Evolutionary conservation across 1,139 yeast genomes (phyloP).

Genomic region (Lodderomyces theae): DNA sequence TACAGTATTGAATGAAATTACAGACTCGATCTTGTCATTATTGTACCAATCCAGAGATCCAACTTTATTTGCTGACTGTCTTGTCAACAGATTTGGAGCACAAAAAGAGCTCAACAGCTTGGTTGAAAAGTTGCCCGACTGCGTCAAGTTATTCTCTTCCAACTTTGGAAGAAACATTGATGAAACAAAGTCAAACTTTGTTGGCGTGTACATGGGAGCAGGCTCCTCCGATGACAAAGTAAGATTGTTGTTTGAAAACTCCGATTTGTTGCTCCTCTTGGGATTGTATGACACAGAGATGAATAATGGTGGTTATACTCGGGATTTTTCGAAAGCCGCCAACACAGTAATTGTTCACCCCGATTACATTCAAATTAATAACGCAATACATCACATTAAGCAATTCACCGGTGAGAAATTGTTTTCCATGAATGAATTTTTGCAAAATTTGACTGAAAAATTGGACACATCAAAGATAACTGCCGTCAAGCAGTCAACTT

Average conservation of each 20-base stretch:
- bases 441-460: slow-evolving; percentile 14
- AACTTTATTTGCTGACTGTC: slow-evolving; percentile 62
- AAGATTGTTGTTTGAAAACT: slow-evolving; percentile 29
- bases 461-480: slow-evolving; percentile 8
- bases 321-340: slow-evolving; percentile 21
- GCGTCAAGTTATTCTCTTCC: slow-evolving; percentile 29
- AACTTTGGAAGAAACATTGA: slow-evolving; percentile 56
- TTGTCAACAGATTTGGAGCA: slow-evolving; percentile 55
- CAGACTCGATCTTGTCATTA: slow-evolving; percentile 44
- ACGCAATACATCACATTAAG: slow-evolving; percentile 22
- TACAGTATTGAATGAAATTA: slow-evolving; percentile 34
- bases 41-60: slow-evolving; percentile 57
- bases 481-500: slow-evolving; percentile 4
- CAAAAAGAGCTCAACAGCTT: slow-evolving; percentile 42
- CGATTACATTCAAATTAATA: slow-evolving; percentile 32
- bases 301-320: slow-evolving; percentile 46
- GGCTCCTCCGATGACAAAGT: slow-evolving; percentile 21
- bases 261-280: slow-evolving; percentile 50
- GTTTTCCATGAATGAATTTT: slow-evolving; percentile 23
- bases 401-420: slow-evolving; percentile 19
- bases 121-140: slow-evolving; percentile 33
- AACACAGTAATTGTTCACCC: slow-evolving; percentile 32
- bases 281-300: slow-evolving; percentile 55
- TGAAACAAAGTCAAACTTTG: slow-evolving; percentile 55
- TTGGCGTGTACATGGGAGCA: slow-evolving; percentile 64